Evolutionary conservation across 1,284 basidiomycete genomes (phyloP), one percentile per base, ranked within the genome.

Genomic region (Cutaneotrichosporon sp.): DNA sequence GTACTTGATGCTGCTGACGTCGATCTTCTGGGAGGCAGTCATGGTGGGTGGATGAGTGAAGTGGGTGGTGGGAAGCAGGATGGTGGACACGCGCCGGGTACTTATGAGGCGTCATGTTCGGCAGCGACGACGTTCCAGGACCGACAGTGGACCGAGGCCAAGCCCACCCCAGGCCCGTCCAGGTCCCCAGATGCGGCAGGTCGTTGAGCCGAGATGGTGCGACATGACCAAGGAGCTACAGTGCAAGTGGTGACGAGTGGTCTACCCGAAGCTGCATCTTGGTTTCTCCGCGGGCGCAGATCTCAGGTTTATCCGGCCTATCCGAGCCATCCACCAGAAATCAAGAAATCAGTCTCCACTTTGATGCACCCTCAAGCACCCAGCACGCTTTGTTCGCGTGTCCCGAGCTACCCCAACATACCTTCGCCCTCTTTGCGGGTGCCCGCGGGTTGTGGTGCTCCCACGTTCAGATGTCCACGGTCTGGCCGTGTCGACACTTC

Each of bases 1-100:
- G 46, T 60, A 60, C 59, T 60, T 55, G 59, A 60, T 47, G 16
- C 18, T 31, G 7, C 14, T 31, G 24, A 38, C n/a, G 49, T 52
- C 49, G 9, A 18, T 31, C 45, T 46, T 34, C 22, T 42, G 7
- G 47, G 25, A 13, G 24, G 34, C 34, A 16, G 33, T 14, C 46
- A 57, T 57, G 31, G 24, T 50, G 45, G 10, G 5, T 46, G 54
- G 16, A 3, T 24, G 24, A 45, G 20, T n/a, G n/a, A n/a, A n/a
- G n/a, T 29, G 29, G 54, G 24, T 47, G 43, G 33, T 38, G 51
- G 33, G 34, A 25, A 22, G 22, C 20, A 22, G 31, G 51, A 10
- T 11, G 34, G 22, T 22, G 9, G 16, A 18, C 16, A 29, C 16
- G 25, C 18, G 2, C 51, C 22, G 11, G 51, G 51, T 38, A 42